Evolutionary conservation across 257 asterid species (phyloP).

Genomic region (Prunella vulgaris): DNA sequence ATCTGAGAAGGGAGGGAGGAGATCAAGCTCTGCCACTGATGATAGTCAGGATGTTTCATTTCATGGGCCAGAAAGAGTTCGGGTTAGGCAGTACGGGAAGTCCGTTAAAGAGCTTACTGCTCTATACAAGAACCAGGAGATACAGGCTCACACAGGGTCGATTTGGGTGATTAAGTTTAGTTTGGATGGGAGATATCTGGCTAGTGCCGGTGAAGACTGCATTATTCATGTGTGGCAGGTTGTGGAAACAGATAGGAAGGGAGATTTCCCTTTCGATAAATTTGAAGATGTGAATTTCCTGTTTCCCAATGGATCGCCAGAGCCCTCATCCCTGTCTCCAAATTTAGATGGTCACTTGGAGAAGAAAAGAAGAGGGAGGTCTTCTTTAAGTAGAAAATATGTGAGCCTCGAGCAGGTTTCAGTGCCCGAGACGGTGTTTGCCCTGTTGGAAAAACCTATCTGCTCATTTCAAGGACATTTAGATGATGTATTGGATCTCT

Average conservation of each 20-base stretch:
- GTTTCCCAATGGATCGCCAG: constrained; percentile 81
- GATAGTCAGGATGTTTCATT: constrained; percentile 89
- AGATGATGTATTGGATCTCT: constrained; percentile 86
- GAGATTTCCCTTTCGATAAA: constrained; percentile 67
- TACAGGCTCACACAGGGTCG: constrained; percentile 87
- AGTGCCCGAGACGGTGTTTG: constrained; percentile 78
- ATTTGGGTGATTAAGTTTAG: constrained; percentile 96
- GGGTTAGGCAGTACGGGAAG: constrained; percentile 87
- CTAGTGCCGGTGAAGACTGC: constrained; percentile 99
- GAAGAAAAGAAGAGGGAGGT: constrained; percentile 82
- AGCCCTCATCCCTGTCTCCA: constrained; percentile 66
- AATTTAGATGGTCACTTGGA: constrained; percentile 62
- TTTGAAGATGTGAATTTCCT: constrained; percentile 77
- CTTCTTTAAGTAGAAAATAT: constrained; percentile 81
- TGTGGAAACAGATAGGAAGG: constrained; percentile 78
- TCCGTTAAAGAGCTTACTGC: constrained; percentile 84
- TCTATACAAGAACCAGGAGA: constrained; percentile 84
- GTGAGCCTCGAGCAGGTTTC: constrained; percentile 68
- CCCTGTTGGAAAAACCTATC: constrained; percentile 76
- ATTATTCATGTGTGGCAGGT: constrained; percentile 95
- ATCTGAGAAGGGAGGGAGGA: constrained; percentile 94
- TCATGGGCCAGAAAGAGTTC: constrained; percentile 82
- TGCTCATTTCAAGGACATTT: constrained; percentile 85
- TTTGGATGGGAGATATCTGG: constrained; percentile 94
- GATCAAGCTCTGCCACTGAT: constrained; percentile 97